Base-by-base conservation (phyloP, 805 yeast species). In the Suhomyces kilbournensis region DNA sequence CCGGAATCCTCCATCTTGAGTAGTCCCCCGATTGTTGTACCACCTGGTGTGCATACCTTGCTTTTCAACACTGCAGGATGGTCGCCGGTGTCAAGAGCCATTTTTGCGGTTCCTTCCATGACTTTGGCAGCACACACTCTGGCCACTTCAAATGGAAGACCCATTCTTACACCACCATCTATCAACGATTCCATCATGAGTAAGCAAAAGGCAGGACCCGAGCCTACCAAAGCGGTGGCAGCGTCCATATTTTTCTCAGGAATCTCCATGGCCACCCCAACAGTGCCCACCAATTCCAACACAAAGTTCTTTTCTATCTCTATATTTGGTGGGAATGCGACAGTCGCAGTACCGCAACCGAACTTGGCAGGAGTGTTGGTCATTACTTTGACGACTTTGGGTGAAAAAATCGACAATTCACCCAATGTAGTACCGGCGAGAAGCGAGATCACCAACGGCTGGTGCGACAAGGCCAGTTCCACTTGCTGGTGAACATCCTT, bases 171-270 rank as follows among this genome's bases (percentile, higher is more conserved):
- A 12, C 97, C 99, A 55, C 97, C 96, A 63, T 94, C 99, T 60
- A 89, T 85, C 71, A 94, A 72, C 0, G 97, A 85, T 74, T 94
- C 98, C 78, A 93, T 78, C 84, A 93, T 85, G 60, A 91, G 74
- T 61, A 92, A 77, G 48, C 90, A 88, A 68, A 93, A 94, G 0
- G 99, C 99, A 1, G 98, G 97, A 1, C 97, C 99, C 1, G 97
- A 90, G 1, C 99, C 99, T 52, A 94, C 90, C 46, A 94, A 78
- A 0, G 97, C 88, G 7, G 98, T 93, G 40, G 97, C 96, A 3
- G 93, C 97, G 66, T 94, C 98, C 91, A 93, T 91, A 70, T 90
- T 88, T 67, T 87, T 86, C 70, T 94, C 99, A 23, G 92, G 93
- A 43, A 88, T 71, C 59, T 80, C 82, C 53, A 82, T 70, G 19